These are phyloP conservation scores for Cardamine chenopodiifolia DNA, from an alignment of 345 rosid species.

Conservation along the genomic window DNA sequence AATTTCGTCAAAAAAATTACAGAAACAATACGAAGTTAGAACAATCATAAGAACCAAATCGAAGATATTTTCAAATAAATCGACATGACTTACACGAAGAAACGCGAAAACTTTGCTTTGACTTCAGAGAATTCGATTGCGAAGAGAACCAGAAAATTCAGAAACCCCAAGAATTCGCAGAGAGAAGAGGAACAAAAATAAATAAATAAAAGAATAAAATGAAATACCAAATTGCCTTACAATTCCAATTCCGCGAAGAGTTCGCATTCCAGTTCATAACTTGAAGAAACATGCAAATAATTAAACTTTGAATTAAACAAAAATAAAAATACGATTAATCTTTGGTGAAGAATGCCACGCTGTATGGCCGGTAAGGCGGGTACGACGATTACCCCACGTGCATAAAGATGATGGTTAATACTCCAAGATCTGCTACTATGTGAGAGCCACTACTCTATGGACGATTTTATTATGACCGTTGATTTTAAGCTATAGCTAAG, in stretches of 20 bases:
- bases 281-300: conserved; percentile 6
- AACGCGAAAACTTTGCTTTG: conserved; percentile 36
- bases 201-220: no score
- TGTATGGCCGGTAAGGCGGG: conserved; percentile 24
- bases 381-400: conserved; percentile 30
- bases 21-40: conserved; percentile 5
- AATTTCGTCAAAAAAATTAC: not conserved
- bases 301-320: not conserved
- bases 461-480: not conserved
- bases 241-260: conserved; percentile 26
- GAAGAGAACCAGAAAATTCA: conserved; percentile 15
- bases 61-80: conserved; percentile 8
- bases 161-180: conserved; percentile 43
- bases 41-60: conserved; percentile 5
- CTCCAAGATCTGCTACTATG: conserved; percentile 12
- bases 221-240: conserved; percentile 6
- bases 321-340: not conserved
- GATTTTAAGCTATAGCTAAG: not conserved
- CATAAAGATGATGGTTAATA: not conserved
- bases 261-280: conserved; percentile 41
- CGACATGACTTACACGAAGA: conserved; percentile 35
- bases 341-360: conserved; percentile 32
- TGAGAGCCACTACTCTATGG: conserved; percentile 28
- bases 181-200: conserved; percentile 28
- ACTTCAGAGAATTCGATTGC: conserved; percentile 34